Evolutionary conservation across 768 basidiomycete species (phyloP).

Genomic region (Porphyrellus cyaneotinctus): DNA sequence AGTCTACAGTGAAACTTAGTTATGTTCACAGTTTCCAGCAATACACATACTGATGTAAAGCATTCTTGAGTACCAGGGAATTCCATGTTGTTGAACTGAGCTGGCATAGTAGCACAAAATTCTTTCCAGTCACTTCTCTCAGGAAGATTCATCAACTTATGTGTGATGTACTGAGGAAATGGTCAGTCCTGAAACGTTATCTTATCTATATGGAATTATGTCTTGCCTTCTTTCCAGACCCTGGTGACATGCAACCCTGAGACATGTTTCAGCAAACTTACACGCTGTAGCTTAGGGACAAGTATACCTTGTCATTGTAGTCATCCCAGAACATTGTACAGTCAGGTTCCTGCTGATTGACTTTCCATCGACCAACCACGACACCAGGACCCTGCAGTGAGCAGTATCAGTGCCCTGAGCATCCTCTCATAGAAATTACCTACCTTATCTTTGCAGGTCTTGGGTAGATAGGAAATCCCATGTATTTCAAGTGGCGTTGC

Average conservation of each 20-base stretch:
- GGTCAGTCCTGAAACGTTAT: background rate
- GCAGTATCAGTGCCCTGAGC: background rate
- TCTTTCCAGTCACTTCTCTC: constrained; percentile 25
- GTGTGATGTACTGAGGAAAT: constrained; percentile 21
- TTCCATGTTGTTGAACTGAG: constrained; percentile 16
- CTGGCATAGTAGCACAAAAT: constrained; percentile 35
- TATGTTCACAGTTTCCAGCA: background rate
- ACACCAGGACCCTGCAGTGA: constrained; percentile 11
- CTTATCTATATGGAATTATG: background rate
- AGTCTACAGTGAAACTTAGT: constrained; percentile 7
- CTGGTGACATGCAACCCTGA: constrained; percentile 24
- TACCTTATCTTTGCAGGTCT: constrained; percentile 25
- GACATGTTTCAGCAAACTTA: background rate
- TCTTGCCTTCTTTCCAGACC: constrained; percentile 21
- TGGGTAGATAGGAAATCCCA: constrained; percentile 16
- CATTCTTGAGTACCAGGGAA: constrained; percentile 23
- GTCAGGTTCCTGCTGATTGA: constrained; percentile 23
- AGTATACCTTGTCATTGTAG: constrained; percentile 25
- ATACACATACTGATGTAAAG: constrained; percentile 9
- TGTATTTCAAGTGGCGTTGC: constrained; percentile 20
- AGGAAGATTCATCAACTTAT: constrained; percentile 27
- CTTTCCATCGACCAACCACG: constrained; percentile 26
- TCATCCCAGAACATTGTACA: constrained; percentile 25
- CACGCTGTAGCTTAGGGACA: background rate
- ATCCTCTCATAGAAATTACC: background rate